Evolutionary conservation across 2,329 filamentous ascomycete species (phyloP).

Genomic region (Bisporella sp.): DNA sequence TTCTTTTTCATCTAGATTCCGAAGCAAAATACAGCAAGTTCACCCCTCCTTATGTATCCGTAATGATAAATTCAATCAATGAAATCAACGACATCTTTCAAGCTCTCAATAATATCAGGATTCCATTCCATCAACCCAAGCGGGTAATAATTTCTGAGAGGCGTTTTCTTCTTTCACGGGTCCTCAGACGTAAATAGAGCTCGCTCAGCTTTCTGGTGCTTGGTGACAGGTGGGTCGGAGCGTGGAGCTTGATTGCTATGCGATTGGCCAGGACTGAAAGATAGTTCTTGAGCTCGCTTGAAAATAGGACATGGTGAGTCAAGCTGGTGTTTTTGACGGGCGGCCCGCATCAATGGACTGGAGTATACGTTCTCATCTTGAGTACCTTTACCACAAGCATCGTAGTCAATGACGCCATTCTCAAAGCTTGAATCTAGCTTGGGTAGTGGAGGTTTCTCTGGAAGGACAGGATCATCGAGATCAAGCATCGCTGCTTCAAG

Average conservation of each 20-base stretch:
- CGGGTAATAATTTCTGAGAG: constrained; percentile 12
- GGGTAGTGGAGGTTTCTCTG: constrained; percentile 3
- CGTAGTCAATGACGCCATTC: constrained; percentile 20
- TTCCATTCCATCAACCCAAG: constrained; percentile 28
- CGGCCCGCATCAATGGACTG: constrained; percentile 1
- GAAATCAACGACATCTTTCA: constrained; percentile 28
- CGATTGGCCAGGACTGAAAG: too few species aligned
- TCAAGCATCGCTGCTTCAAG: constrained; percentile 22
- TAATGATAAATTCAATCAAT: constrained; percentile 12
- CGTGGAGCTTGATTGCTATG: neutral
- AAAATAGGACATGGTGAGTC: neutral
- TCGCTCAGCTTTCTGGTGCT: neutral
- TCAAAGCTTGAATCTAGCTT: constrained; percentile 17
- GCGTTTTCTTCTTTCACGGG: neutral
- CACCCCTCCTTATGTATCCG: too few species aligned
- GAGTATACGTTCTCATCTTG: constrained; percentile 1
- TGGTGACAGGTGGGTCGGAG: neutral
- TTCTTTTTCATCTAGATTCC: too few species aligned
- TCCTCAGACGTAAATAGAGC: neutral
- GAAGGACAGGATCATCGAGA: constrained; percentile 14
- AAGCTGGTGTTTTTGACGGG: neutral
- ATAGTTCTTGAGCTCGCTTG: too few species aligned
- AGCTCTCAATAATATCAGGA: constrained; percentile 23
- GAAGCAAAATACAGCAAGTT: too few species aligned
- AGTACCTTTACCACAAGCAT: constrained; percentile 11